Base-by-base conservation (phyloP, 306 rosid species). In the Rosa persica region DNA sequence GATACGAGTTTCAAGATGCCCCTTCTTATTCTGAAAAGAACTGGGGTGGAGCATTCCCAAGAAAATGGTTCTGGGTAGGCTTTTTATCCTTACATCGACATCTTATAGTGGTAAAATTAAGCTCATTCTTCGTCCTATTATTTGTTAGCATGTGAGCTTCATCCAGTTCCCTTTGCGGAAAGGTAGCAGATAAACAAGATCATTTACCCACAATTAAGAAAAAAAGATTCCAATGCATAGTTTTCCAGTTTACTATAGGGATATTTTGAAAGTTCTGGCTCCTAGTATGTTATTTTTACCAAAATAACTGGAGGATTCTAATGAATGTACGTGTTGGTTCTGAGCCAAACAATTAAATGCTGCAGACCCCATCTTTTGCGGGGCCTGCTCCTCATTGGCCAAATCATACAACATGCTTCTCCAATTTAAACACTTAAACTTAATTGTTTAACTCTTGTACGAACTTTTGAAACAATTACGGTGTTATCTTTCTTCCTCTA, bases 51-150 rank as follows among this genome's bases (percentile, higher is more conserved):
- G 95, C 77, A 77, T 94, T 94, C 83, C 97, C 98, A 19, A 89
- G 98, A 88, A 94, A 90, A 87, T 94, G 98, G 98, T 94, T 92
- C 89, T 94, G 98, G 98, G 98, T 94, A 89, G 85, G 55, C 82
- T 30, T 71, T 54, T 51, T 77, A 80, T 76, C 39, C 75, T 68
- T 80, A 81, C 64, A n/a, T 80, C n/a, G 44, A 17, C 38, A 74
- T 77, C 57, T 54, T 72, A 67, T 67, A 73, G 52, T 49, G 43
- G 42, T 73, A 80, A 38, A 71, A 65, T 79, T 79, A 70, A 64
- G 67, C 27, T 49, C 13, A 39, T 23, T 39, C 38, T 57, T 47
- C 66, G 38, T 72, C 70, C 36, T 73, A 54, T 6, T 38, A 36
- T 54, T 42, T 58, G 8, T 67, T 51, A 67, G 9, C 39, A 5